Base-by-base conservation (phyloP, 352 stramenopile genomes). In the Lagenidium sp. region DNA sequence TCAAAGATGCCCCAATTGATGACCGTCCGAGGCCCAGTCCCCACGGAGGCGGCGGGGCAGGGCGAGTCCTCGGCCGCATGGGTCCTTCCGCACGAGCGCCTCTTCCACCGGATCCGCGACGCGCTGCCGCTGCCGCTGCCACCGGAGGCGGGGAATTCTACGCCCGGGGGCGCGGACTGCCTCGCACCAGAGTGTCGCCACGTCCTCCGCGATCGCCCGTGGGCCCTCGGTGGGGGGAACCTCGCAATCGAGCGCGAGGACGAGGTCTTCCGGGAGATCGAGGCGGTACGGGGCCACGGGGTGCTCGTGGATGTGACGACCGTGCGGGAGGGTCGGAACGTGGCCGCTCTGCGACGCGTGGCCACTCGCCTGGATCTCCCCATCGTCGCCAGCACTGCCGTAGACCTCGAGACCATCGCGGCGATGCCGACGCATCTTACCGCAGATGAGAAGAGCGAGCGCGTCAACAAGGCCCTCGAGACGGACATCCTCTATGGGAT, bases 401-500 rank as follows among this genome's bases (percentile, higher is more conserved):
- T 77, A 42, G 58, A 84, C 11, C 42, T 59, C 24, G 44, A 60
- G 15, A 53, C 42, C 11, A 31, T 67, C 7, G 10, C 39, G 5
- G 44, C 44, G 39, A 40, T 45, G 18, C 28, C 52, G 4, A n/a
- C 34, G 16, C 45, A 47, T 5, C 41, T 77, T 10, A 26, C 16
- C n/a, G 2, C 29, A 30, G n/a, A 26, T 1, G 55, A 79, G 4
- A 60, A 78, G 30, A 67, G 50, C 25, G 72, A 85, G 47, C 57
- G 59, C 0, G 45, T 85, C 34, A 62, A 68, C 0, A 80, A 84
- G 41, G 53, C 23, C 13, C 23, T 88, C 11, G 69, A 87, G 46
- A 63, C 68, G 0, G 76, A 91, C n/a, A 50, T 91, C 6, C 44
- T 84, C 49, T 91, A 81, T 47, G 79, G 79, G 0, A 65, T 80